Conservation (phyloP, 2,329 filamentous ascomycete species). For the Fusarium chlamydosporum region DNA sequence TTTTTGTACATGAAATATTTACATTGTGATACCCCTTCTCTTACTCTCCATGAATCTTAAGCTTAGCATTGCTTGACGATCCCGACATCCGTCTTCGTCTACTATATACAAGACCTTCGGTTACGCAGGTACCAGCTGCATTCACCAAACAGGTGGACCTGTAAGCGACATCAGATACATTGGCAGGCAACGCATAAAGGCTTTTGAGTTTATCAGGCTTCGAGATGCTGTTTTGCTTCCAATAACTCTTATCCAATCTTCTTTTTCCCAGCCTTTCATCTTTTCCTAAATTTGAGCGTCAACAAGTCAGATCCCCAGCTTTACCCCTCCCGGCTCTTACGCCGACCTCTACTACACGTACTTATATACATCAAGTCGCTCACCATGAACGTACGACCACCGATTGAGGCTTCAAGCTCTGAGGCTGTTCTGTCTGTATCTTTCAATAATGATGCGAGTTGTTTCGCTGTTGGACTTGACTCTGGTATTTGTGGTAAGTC, state of each 20-base stretch:
- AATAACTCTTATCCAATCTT: conserved; percentile 14
- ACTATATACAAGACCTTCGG: conserved; percentile 30
- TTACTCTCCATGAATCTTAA: conserved; percentile 2
- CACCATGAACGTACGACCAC: conserved; percentile 88
- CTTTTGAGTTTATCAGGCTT: conserved; percentile 16
- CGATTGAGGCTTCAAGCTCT: conserved; percentile 82
- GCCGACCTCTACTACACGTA: conserved; percentile 9
- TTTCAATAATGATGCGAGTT: conserved; percentile 88
- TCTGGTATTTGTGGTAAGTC: conserved; percentile 84
- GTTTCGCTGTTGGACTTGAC: conserved; percentile 89
- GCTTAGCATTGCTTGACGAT: not conserved
- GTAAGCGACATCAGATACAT: conserved; percentile 32
- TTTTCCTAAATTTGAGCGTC: conserved; percentile 5
- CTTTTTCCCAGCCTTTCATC: conserved; percentile 1
- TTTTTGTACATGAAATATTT: conserved; percentile 13
- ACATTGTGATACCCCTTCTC: not conserved
- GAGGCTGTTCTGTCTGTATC: conserved; percentile 84
- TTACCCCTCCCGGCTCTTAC: conserved; percentile 39
- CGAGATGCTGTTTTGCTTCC: conserved; percentile 32
- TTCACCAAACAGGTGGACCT: conserved; percentile 39
- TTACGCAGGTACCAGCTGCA: conserved; percentile 22
- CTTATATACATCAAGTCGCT: conserved; percentile 29
- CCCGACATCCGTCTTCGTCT: not conserved
- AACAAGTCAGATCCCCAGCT: conserved; percentile 4
- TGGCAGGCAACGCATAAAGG: conserved; percentile 15